Evolutionary conservation across 1,284 basidiomycete species (phyloP).

Genomic region (Hymenochaete sp.): DNA sequence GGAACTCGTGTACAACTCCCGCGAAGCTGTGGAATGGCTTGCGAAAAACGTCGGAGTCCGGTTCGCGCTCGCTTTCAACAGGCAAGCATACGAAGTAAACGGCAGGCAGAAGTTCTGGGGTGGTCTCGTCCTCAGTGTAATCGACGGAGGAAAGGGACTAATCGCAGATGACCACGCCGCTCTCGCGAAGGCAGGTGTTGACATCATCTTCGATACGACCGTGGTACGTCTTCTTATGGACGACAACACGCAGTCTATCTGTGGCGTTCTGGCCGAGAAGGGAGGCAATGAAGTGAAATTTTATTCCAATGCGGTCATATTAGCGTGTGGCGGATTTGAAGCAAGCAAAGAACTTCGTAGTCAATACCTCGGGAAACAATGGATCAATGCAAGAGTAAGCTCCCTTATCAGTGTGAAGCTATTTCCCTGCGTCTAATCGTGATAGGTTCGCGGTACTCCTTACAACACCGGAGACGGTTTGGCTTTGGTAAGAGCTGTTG

Average conservation of each 20-base stretch:
- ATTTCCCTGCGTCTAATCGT: background rate
- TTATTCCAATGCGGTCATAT: slow-evolving; percentile 37
- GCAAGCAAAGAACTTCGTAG: slow-evolving; percentile 42
- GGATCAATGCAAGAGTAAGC: slow-evolving; percentile 47
- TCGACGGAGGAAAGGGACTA: slow-evolving; percentile 60
- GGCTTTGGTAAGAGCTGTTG: slow-evolving; percentile 38
- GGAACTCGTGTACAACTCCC: slow-evolving; percentile 46
- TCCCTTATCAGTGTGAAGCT: too few relatives aligned
- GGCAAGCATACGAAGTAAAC: slow-evolving; percentile 56
- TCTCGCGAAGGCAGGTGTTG: slow-evolving; percentile 40
- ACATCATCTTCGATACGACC: slow-evolving; percentile 46
- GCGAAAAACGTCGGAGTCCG: slow-evolving; percentile 39
- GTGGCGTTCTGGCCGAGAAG: slow-evolving; percentile 37
- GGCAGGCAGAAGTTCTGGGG: slow-evolving; percentile 63
- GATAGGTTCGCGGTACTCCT: slow-evolving; percentile 57
- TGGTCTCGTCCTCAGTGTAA: slow-evolving; percentile 49
- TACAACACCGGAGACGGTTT: slow-evolving; percentile 61
- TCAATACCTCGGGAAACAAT: slow-evolving; percentile 45
- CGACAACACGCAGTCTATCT: slow-evolving; percentile 26
- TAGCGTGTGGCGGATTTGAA: slow-evolving; percentile 61
- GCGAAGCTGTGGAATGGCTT: slow-evolving; percentile 50
- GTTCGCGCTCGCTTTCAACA: slow-evolving; percentile 52
- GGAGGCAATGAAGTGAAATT: slow-evolving; percentile 32
- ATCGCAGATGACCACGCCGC: slow-evolving; percentile 47
- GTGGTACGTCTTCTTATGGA: slow-evolving; percentile 36